A percentile compares a stretch with the other conserved stretches of the same genome.
Conservation (phyloP, 2,329 filamentous ascomycete genomes). For the Colletotrichum melonis region DNA sequence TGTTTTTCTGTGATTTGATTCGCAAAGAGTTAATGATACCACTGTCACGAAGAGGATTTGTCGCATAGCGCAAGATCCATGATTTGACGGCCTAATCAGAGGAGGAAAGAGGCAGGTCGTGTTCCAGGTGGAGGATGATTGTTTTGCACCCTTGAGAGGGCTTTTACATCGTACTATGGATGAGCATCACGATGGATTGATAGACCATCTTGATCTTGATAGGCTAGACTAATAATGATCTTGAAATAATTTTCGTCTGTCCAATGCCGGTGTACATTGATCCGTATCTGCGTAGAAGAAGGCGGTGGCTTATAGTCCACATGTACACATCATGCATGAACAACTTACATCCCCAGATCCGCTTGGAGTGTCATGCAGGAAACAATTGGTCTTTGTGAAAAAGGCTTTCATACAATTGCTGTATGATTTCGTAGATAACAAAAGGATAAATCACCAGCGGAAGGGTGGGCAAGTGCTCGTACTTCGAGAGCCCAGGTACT, state of each 20-base stretch:
- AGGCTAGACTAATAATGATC: slow-evolving; percentile 19
- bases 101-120: not conserved
- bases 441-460: not conserved
- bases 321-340: not conserved
- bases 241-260: not conserved
- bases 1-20: slow-evolving; percentile 7
- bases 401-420: no score
- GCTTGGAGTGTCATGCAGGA: no score
- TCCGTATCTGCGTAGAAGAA: rapidly evolving
- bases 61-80: slow-evolving; percentile 17
- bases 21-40: slow-evolving; percentile 33
- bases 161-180: not conserved
- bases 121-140: not conserved
- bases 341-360: no score
- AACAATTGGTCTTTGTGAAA: no score
- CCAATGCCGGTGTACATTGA: not conserved
- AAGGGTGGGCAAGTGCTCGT: not conserved
- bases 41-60: slow-evolving; percentile 22
- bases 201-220: slow-evolving; percentile 4
- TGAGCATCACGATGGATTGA: not conserved
- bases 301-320: not conserved
- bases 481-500: not conserved
- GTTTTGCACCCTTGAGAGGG: not conserved
- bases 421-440: not conserved
- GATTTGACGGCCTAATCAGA: not conserved